phyloP scores from a whole-genome alignment of 2,329 filamentous ascomycete species.

The Pyrenophora teres region DNA sequence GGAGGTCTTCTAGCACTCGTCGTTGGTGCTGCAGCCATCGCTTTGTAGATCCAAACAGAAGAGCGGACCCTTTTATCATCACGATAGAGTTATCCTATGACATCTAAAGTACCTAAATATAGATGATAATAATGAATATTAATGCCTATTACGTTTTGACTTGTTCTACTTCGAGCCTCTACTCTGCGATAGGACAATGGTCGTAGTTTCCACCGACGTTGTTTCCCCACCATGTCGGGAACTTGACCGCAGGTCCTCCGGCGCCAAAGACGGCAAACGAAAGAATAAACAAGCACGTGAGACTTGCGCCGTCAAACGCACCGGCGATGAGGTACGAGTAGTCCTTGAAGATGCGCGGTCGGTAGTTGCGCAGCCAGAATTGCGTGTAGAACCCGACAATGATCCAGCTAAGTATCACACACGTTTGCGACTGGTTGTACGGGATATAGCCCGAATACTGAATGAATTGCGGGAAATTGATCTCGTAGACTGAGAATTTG shows the following conservation, averaged over 20 bases:
- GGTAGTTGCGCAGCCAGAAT: conserved; percentile 23
- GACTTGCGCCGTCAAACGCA: conserved; percentile 20
- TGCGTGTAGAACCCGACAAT: conserved; percentile 20
- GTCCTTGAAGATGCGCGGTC: conserved; percentile 23
- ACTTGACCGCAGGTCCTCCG: conserved; percentile 13
- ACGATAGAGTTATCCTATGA: too few relatives aligned
- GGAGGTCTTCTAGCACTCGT: too few relatives aligned
- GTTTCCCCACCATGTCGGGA: conserved; percentile 23
- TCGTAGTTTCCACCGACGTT: conserved; percentile 21
- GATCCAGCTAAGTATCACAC: conserved; percentile 19
- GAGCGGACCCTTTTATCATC: too few relatives aligned
- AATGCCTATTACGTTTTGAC: too few relatives aligned
- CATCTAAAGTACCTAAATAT: too few relatives aligned
- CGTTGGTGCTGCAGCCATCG: too few relatives aligned
- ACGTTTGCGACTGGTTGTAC: conserved; percentile 21
- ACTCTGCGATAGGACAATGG: conserved; percentile 17
- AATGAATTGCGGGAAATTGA: conserved; percentile 23
- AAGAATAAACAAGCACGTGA: conserved; percentile 20
- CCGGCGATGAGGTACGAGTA: conserved; percentile 23
- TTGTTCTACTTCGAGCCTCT: too few relatives aligned
- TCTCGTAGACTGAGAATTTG: conserved; percentile 17
- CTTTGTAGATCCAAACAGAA: too few relatives aligned
- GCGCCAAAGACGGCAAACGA: conserved; percentile 22
- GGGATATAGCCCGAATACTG: conserved; percentile 20
- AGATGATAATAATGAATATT: too few relatives aligned